Base-by-base conservation (phyloP, 1,284 basidiomycete species). In the Ceraceosorus guamensis region DNA sequence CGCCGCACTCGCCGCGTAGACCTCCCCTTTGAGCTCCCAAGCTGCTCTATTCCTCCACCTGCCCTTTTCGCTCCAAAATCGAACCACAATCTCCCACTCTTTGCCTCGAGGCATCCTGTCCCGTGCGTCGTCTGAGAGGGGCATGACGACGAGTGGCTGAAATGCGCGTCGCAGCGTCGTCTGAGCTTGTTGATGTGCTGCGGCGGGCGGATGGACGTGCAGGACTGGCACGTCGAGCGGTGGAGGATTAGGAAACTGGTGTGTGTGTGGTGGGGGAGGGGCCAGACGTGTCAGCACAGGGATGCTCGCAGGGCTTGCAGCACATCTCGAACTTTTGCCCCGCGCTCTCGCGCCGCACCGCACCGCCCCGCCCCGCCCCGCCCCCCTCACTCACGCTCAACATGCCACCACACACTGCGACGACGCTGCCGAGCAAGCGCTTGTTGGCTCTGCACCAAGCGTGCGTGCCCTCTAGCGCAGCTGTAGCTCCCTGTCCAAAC, bases 401-500 rank as follows among this genome's bases (percentile, higher is more conserved):
- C 5, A 70, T 45, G 2, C 48, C 50, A 13, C 66, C 68, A 7
- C 60, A 57, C 6, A 70, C 50, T 4, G 57, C 59, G 8, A 65
- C 61, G 1, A 66, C 46, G 48, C 63, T 67, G 2, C 56, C 67
- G 14, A 60, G 39, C 55, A 18, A 63, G 63, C 63, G 79, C 70
- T 63, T 80, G 18, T 35, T 41, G 30, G 71, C 51, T 53, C 79
- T 80, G 81, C 82, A 82, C 76, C 79, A 80, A 31, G 77, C 67
- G 49, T 87, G 65, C 13, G 79, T 81, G 34, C 85, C 79, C 75
- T 95, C 89, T 1, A 83, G 81, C 2, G 84, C 87, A 37, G 89
- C 83, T 32, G 81, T 88, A 0, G 89, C 91, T 0, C 91, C 91
- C 76, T 95, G 91, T 0, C 83, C 89, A 67, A 90, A 95, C 4